These are phyloP conservation scores for Kodamaea ohmeri DNA, from an alignment of 1,139 yeast genomes.

Conservation along the genomic window DNA sequence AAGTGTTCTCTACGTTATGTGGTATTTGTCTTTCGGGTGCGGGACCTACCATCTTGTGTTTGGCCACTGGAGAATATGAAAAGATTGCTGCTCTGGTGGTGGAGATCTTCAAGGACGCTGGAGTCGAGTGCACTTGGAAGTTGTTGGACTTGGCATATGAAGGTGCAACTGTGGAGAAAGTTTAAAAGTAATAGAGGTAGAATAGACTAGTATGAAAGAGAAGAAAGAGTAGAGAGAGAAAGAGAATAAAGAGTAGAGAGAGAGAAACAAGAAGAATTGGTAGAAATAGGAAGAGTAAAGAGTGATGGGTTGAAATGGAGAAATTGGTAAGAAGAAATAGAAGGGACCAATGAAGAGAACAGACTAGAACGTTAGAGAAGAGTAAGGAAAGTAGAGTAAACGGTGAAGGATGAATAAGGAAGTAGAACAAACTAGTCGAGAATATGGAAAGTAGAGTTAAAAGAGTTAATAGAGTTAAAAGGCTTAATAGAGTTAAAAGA, in stretches of 20 bases:
- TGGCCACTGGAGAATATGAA: conserved; percentile 87
- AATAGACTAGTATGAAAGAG: background rate
- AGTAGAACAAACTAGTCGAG: too few relatives aligned
- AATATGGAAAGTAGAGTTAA: too few relatives aligned
- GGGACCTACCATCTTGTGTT: conserved; percentile 92
- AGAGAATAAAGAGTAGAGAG: too few relatives aligned
- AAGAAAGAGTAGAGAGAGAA: background rate
- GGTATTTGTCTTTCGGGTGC: conserved; percentile 98
- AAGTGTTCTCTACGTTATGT: conserved; percentile 75
- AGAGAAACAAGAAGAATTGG: background rate
- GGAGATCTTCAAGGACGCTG: conserved; percentile 60
- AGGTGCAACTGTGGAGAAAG: conserved; percentile 58
- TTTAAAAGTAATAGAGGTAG: background rate
- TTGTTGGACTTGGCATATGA: conserved; percentile 81
- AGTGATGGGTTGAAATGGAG: too few relatives aligned
- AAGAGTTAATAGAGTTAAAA: too few relatives aligned
- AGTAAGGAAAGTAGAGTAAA: too few relatives aligned
- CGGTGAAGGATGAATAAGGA: too few relatives aligned
- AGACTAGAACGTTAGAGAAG: too few relatives aligned
- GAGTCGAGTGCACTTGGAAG: conserved; percentile 77
- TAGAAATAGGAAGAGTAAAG: too few relatives aligned
- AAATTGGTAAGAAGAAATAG: too few relatives aligned
- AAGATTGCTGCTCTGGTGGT: conserved; percentile 77
- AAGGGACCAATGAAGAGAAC: too few relatives aligned
- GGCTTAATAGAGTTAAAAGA: too few relatives aligned